A percentile compares a stretch with the other conserved stretches of the same genome.
These are phyloP conservation scores for Quercus tomentella DNA, from an alignment of 331 rosid genomes.

Conservation along the genomic window DNA sequence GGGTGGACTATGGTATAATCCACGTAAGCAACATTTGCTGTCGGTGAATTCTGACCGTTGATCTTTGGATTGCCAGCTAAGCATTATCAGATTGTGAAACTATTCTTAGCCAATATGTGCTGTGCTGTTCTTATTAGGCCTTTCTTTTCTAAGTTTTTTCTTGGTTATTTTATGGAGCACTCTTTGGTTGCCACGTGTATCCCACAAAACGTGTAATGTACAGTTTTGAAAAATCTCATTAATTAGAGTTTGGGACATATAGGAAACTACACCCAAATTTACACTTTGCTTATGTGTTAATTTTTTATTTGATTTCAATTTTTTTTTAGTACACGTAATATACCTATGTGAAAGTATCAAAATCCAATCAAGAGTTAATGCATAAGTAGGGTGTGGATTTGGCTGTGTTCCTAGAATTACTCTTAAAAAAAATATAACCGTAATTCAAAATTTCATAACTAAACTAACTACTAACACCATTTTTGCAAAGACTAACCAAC, in stretches of 20 bases:
- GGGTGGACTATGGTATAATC: constrained; percentile 34
- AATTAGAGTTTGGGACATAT: too few relatives aligned
- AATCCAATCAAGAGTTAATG: too few relatives aligned
- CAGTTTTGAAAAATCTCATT: not conserved
- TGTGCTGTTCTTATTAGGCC: constrained; percentile 23
- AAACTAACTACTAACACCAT: accelerated
- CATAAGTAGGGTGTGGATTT: too few relatives aligned
- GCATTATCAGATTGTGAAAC: constrained; percentile 36
- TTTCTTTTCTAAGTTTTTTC: not conserved
- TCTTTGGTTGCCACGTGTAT: constrained; percentile 28
- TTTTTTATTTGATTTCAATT: too few relatives aligned
- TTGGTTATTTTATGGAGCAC: constrained; percentile 25
- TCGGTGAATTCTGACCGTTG: constrained; percentile 46
- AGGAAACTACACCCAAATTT: too few relatives aligned
- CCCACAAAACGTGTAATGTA: constrained; percentile 19
- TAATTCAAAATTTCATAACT: too few relatives aligned
- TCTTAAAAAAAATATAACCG: too few relatives aligned
- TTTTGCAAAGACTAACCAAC: too few relatives aligned
- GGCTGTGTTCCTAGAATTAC: accelerated
- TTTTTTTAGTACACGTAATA: too few relatives aligned
- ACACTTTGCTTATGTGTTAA: too few relatives aligned
- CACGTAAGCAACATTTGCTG: constrained; percentile 48
- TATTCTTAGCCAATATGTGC: constrained; percentile 48
- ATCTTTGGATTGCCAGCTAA: constrained; percentile 75
- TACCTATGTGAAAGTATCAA: too few relatives aligned